Evolutionary conservation across 805 yeast genomes (phyloP).

Genomic region (Lachancea thermotolerans): DNA sequence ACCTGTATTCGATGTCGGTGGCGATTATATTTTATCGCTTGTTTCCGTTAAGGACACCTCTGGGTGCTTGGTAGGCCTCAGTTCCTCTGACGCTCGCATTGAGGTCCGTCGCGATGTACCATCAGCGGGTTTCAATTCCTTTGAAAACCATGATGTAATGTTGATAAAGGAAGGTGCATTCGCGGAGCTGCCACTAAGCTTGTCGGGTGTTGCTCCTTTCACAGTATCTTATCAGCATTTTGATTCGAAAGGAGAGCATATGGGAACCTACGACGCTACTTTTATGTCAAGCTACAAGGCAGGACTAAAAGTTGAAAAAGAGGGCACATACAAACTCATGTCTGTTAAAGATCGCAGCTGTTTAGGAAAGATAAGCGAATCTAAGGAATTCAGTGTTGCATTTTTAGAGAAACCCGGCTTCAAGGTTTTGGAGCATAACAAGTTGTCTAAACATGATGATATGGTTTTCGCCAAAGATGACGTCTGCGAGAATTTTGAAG

Average conservation of each 20-base stretch:
- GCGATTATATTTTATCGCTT: conserved; percentile 60
- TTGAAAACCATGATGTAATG: conserved; percentile 31
- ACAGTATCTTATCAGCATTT: conserved; percentile 31
- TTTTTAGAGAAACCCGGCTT: conserved; percentile 44
- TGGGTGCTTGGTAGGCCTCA: conserved; percentile 67
- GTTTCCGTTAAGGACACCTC: conserved; percentile 66
- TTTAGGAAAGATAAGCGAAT: conserved; percentile 39
- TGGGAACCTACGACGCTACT: conserved; percentile 20
- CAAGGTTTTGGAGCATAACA: conserved; percentile 31
- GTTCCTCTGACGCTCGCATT: conserved; percentile 57
- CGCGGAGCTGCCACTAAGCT: conserved; percentile 51
- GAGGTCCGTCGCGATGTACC: conserved; percentile 69
- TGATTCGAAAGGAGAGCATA: conserved; percentile 24
- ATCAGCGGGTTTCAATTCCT: conserved; percentile 39
- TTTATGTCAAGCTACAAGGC: conserved; percentile 29
- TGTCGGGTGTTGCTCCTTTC: conserved; percentile 55
- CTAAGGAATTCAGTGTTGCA: conserved; percentile 33
- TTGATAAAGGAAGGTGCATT: conserved; percentile 57
- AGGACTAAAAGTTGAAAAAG: conserved; percentile 32
- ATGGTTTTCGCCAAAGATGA: conserved; percentile 30
- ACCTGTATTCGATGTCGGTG: conserved; percentile 56
- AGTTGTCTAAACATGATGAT: conserved; percentile 19
- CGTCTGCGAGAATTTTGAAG: conserved; percentile 45
- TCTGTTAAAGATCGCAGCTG: conserved; percentile 47
- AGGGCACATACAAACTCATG: conserved; percentile 43